These are phyloP conservation scores for Geum urbanum DNA, from an alignment of 306 rosid genomes.

Conservation along the genomic window DNA sequence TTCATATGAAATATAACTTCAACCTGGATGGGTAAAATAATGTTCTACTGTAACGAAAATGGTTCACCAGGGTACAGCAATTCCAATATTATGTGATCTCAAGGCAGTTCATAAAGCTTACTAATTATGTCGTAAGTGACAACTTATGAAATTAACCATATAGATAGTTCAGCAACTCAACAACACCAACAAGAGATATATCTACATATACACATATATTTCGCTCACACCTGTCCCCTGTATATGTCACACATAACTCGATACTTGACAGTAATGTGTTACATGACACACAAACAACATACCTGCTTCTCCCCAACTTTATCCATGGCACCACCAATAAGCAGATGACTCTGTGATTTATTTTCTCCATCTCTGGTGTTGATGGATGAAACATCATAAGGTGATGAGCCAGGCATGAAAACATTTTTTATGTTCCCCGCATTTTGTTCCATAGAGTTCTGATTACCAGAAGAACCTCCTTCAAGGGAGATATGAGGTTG, in stretches of 20 bases:
- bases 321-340: conserved; percentile 54
- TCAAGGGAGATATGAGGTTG: conserved; percentile 62
- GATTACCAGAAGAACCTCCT: conserved; percentile 54
- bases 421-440: conserved; percentile 55
- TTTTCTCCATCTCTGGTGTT: conserved; percentile 54
- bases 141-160: background rate
- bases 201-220: background rate
- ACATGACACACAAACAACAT: background rate
- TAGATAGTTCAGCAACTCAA: background rate
- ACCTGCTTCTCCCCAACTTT: conserved; percentile 78
- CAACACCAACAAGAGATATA: background rate
- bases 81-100: background rate
- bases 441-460: conserved; percentile 57
- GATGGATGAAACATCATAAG: conserved; percentile 71
- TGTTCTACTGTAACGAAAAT: background rate
- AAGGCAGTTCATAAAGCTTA: background rate
- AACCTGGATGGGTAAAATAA: background rate
- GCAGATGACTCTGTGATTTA: conserved; percentile 53
- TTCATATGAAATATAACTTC: background rate
- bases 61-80: background rate
- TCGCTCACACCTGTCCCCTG: background rate
- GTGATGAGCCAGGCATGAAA: conserved; percentile 60
- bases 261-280: background rate
- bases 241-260: background rate
- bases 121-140: too few relatives aligned